A percentile compares a stretch with the other conserved stretches of the same genome.
Evolutionary conservation across 1,139 yeast species (phyloP).

Genomic region (Debaryomycetaceae sp.): DNA sequence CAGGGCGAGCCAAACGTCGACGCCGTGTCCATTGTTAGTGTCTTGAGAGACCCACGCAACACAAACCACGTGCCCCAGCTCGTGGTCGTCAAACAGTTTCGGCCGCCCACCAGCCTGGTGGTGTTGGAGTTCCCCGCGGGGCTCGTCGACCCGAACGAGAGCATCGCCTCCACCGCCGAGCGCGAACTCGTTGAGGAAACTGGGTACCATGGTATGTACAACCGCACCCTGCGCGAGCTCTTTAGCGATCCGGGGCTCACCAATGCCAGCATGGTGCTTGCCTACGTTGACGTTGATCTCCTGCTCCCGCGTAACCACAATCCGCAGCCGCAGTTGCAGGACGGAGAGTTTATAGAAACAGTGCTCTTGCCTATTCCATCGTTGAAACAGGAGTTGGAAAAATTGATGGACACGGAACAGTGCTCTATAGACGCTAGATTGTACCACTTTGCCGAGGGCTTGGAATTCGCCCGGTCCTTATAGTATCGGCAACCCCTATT

Average conservation of each 20-base stretch:
- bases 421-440: slow-evolving; percentile 78
- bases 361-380: slow-evolving; percentile 53
- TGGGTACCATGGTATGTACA: slow-evolving; percentile 64
- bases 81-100: slow-evolving; percentile 74
- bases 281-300: slow-evolving; percentile 70
- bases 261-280: slow-evolving; percentile 76
- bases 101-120: slow-evolving; percentile 85
- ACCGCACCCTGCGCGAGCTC: slow-evolving; percentile 34
- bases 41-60: slow-evolving; percentile 37
- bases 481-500: not conserved
- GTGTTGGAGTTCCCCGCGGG: slow-evolving; percentile 96
- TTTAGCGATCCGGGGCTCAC: slow-evolving; percentile 93
- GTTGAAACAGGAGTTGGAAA: slow-evolving; percentile 44
- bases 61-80: slow-evolving; percentile 36
- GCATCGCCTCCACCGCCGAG: slow-evolving; percentile 67
- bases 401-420: slow-evolving; percentile 46
- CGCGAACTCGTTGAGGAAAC: slow-evolving; percentile 89
- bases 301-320: slow-evolving; percentile 48
- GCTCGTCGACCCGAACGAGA: slow-evolving; percentile 73
- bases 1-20: slow-evolving; percentile 36
- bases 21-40: slow-evolving; percentile 81
- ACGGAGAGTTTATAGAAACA: slow-evolving; percentile 79
- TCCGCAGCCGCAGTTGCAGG: slow-evolving; percentile 72
- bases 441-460: slow-evolving; percentile 75
- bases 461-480: slow-evolving; percentile 11